These are phyloP conservation scores for Bondarzewia mesenterica DNA, from an alignment of 1,284 basidiomycete genomes.

Conservation along the genomic window DNA sequence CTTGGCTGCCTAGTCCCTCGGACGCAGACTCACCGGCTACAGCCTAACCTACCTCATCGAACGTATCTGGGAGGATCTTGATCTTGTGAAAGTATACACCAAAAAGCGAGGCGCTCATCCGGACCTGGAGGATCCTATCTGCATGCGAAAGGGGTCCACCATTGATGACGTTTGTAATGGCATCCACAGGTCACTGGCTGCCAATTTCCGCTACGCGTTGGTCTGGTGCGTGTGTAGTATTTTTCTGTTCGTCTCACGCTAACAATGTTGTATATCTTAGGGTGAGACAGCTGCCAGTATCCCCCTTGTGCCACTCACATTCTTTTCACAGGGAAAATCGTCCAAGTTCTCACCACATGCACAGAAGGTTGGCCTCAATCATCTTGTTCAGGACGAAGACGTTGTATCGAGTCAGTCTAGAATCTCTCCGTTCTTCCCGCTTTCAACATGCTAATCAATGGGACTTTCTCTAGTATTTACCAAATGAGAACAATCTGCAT, in stretches of 20 bases:
- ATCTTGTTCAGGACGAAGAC: conserved; percentile 90
- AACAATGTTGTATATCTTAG: conserved; percentile 1
- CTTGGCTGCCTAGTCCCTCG: background rate
- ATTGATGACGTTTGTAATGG: conserved; percentile 92
- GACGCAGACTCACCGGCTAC: conserved; percentile 2
- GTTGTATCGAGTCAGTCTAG: conserved; percentile 80
- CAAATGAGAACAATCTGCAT: conserved; percentile 20
- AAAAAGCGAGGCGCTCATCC: conserved; percentile 94
- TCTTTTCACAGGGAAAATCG: conserved; percentile 62
- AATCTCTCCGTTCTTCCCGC: too few species aligned
- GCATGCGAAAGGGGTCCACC: conserved; percentile 85
- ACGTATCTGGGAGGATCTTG: conserved; percentile 83
- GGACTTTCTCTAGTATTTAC: conserved; percentile 30
- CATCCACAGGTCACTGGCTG: conserved; percentile 82
- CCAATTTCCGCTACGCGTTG: conserved; percentile 89
- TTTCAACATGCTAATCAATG: too few species aligned
- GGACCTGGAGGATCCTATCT: conserved; percentile 89
- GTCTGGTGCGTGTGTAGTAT: conserved; percentile 57
- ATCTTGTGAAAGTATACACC: conserved; percentile 89
- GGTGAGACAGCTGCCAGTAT: conserved; percentile 8
- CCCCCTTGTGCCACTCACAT: conserved; percentile 17
- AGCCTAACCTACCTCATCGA: conserved; percentile 87
- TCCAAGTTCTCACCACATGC: conserved; percentile 89
- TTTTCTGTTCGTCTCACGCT: background rate
- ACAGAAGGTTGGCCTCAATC: conserved; percentile 86